Percentiles rank a stretch among this genome's conserved stretches.
Conservation (phyloP, 2,329 filamentous ascomycete species). For the Colletotrichum costaricense region DNA sequence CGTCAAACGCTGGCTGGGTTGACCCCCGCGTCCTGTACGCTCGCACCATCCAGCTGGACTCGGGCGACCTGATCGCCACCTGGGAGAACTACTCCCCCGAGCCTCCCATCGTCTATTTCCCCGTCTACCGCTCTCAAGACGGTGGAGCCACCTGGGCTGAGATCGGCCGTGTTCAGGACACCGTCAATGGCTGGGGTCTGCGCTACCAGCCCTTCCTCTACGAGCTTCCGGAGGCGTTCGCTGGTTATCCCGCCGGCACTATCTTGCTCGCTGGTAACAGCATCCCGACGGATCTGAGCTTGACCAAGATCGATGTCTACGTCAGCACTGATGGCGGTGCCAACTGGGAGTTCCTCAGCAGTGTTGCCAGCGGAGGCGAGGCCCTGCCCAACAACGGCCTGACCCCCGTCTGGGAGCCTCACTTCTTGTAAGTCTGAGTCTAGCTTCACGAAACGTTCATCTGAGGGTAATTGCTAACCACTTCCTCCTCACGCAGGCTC, state of each 20-base stretch:
- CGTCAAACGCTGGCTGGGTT: constrained; percentile 52
- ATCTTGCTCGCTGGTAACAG: constrained; percentile 72
- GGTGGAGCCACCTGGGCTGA: constrained; percentile 71
- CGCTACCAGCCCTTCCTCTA: constrained; percentile 78
- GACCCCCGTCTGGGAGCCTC: constrained; percentile 80
- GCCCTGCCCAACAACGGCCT: constrained; percentile 72
- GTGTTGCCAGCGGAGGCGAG: constrained; percentile 71
- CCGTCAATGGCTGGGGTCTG: constrained; percentile 72
- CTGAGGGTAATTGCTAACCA: background rate
- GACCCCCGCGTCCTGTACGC: constrained; percentile 57
- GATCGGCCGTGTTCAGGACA: constrained; percentile 71
- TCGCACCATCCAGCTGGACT: constrained; percentile 54
- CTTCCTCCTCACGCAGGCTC: constrained; percentile 47
- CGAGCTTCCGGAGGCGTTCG: constrained; percentile 68
- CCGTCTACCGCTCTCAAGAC: constrained; percentile 63
- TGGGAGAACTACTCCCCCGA: constrained; percentile 69
- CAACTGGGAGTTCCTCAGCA: constrained; percentile 75
- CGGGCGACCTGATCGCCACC: constrained; percentile 61
- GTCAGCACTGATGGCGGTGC: constrained; percentile 69
- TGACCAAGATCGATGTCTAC: constrained; percentile 77
- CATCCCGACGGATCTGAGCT: constrained; percentile 68
- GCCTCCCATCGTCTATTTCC: constrained; percentile 66
- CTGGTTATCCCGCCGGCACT: constrained; percentile 69
- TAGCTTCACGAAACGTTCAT: accelerated
- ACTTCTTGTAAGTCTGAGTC: constrained; percentile 57